Base-by-base conservation (phyloP, 1,284 basidiomycete genomes). In the Calocybe gambosa region DNA sequence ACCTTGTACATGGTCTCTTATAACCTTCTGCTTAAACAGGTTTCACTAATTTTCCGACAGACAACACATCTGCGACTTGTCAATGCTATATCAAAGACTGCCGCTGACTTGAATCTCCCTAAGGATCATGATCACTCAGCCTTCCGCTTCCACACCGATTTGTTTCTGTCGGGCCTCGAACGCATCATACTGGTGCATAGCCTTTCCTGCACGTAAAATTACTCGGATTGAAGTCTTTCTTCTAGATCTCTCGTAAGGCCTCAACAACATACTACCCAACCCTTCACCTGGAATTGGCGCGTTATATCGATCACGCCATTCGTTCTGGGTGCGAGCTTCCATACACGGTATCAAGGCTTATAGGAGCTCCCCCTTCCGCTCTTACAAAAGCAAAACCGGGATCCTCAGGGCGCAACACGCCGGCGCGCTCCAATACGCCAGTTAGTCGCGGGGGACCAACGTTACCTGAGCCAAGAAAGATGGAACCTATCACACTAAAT, bases 191-290 rank as follows among this genome's bases (percentile, higher is more conserved):
- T 88, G 55, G 87, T 89, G 62, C 47, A 68, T n/a, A n/a, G n/a
- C n/a, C 65, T 18, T 13, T 15, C 20, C 8, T 18, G 21, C 18
- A 16, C 7, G 6, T 33, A 18, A 5, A 4, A 15, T 28, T 26
- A 36, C 12, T 15, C 10, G 1, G 16, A 7, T 5, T 19, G 31
- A 5, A 23, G n/a, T 15, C 34, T 31, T 42, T 19, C 39, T 34
- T 20, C 50, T 39, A 96, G 93, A 89, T 93, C 35, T 80, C 91
- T 1, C 85, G 93, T 45, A 95, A 95, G 64, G 91, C 93, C 6
- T 95, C 93, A 5, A 82, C 85, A 10, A 84, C 87, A 8, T 95
- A 95, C 63, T 97, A 97, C 63, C 91, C 92, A 0, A 86, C 82
- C 1, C 77, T 97, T 2, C 93, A 97, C 62, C 81, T 96, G 39